Evolutionary conservation across 441 rosid genomes (phyloP).

Genomic region (Croton laevigatus): DNA sequence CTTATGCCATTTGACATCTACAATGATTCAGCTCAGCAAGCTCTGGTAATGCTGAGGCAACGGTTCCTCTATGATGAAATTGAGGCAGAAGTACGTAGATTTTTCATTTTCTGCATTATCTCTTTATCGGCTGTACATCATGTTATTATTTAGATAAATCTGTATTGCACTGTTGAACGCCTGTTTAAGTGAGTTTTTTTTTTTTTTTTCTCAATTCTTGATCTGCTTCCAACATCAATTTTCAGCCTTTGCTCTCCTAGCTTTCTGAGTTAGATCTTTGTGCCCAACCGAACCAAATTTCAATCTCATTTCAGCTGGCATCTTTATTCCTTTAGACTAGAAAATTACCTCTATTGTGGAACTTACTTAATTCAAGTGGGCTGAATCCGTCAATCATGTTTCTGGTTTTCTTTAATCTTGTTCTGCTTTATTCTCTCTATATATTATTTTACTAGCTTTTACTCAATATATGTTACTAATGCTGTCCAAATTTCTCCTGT

Average conservation of each 20-base stretch:
- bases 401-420: background rate
- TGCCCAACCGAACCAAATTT: background rate
- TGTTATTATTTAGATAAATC: constrained; percentile 2
- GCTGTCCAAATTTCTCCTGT: background rate
- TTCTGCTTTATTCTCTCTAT: too few species aligned
- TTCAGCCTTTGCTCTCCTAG: background rate
- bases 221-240: background rate
- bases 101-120: constrained; percentile 13
- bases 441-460: too few species aligned
- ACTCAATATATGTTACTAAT: background rate
- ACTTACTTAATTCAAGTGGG: background rate
- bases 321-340: constrained; percentile 14
- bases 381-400: constrained; percentile 1
- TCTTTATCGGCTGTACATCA: constrained; percentile 5
- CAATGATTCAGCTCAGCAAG: constrained; percentile 99
- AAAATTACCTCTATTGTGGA: background rate
- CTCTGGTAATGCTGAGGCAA: constrained; percentile 83
- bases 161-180: background rate
- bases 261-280: background rate
- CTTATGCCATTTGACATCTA: constrained; percentile 94
- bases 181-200: constrained; percentile 1
- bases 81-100: constrained; percentile 87
- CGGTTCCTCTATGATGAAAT: constrained; percentile 99
- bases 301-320: background rate
- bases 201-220: background rate